phyloP scores from a whole-genome alignment of 1,139 yeast genomes.

The Geotrichum phurueaensis region DNA sequence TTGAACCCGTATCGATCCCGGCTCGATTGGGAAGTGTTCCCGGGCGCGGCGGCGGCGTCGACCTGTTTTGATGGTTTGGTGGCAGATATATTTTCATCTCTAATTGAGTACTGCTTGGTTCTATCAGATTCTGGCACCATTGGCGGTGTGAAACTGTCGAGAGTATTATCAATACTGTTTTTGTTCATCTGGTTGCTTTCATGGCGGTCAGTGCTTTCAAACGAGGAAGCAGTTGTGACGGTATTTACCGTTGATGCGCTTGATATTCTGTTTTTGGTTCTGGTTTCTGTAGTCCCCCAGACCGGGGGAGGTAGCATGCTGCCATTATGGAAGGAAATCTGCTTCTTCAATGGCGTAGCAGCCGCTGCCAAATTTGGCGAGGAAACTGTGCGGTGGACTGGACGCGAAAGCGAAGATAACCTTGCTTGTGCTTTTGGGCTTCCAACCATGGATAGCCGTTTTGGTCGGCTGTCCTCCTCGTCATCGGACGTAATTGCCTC shows the following conservation, averaged over 20 bases:
- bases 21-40: not conserved
- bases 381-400: constrained; percentile 6
- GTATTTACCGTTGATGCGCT: not conserved
- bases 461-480: not conserved
- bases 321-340: not conserved
- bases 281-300: not conserved
- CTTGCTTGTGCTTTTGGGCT: not conserved
- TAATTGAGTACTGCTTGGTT: not conserved
- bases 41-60: not conserved
- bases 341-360: not conserved
- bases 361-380: not conserved
- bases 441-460: not conserved
- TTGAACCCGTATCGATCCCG: constrained; percentile 79
- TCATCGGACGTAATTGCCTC: not conserved
- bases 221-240: not conserved
- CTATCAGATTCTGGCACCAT: not conserved
- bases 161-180: not conserved
- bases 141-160: not conserved
- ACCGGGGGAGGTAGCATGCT: not conserved
- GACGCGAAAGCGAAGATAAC: not conserved
- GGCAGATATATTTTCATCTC: not conserved
- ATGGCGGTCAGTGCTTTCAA: not conserved
- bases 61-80: not conserved
- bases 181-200: not conserved
- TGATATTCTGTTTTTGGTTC: not conserved